A percentile compares a stretch with the other conserved stretches of the same genome.
Evolutionary conservation across 495 filamentous ascomycete species (phyloP).

Genomic region (Lentithecium fluviatile): DNA sequence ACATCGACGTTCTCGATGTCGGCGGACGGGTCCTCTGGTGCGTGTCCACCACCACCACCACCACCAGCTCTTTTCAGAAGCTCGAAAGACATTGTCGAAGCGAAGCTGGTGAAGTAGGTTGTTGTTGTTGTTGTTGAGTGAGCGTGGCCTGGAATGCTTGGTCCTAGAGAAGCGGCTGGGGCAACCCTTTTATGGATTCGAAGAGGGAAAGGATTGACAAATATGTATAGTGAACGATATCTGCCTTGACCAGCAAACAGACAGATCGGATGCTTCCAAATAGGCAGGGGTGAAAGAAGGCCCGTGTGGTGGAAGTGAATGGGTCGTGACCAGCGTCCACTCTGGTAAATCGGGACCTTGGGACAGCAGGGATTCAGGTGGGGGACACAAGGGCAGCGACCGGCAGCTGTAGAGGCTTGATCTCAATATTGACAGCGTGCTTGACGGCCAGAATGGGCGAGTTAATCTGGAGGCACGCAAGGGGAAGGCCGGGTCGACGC

Average conservation of each 20-base stretch:
- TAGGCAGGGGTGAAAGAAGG: conserved; percentile 15
- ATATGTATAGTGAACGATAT: conserved; percentile 28
- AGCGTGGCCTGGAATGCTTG: conserved; percentile 23
- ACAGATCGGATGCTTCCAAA: conserved; percentile 22
- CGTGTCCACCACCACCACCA: conserved; percentile 6
- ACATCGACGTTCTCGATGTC: conserved; percentile 32
- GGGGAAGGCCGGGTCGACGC: conserved; percentile 18
- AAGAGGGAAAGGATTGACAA: conserved; percentile 27
- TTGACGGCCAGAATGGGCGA: conserved; percentile 13
- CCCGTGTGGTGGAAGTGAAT: conserved; percentile 1
- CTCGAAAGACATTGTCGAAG: neutral
- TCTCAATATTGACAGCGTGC: conserved; percentile 3
- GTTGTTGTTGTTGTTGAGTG: no score
- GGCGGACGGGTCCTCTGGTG: conserved; percentile 16
- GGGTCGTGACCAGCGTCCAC: conserved; percentile 22
- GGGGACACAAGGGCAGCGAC: conserved; percentile 7
- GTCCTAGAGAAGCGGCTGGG: conserved; percentile 14
- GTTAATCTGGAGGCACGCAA: conserved; percentile 24
- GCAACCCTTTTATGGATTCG: conserved; percentile 27
- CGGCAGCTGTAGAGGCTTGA: neutral
- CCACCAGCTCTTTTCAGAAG: neutral
- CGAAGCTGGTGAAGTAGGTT: conserved; percentile 16
- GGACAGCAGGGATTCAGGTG: conserved; percentile 24
- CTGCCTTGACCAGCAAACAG: conserved; percentile 37
- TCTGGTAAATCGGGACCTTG: conserved; percentile 29